Base-by-base conservation (phyloP, 768 basidiomycete genomes). In the Candolleomyces aberdarensis region DNA sequence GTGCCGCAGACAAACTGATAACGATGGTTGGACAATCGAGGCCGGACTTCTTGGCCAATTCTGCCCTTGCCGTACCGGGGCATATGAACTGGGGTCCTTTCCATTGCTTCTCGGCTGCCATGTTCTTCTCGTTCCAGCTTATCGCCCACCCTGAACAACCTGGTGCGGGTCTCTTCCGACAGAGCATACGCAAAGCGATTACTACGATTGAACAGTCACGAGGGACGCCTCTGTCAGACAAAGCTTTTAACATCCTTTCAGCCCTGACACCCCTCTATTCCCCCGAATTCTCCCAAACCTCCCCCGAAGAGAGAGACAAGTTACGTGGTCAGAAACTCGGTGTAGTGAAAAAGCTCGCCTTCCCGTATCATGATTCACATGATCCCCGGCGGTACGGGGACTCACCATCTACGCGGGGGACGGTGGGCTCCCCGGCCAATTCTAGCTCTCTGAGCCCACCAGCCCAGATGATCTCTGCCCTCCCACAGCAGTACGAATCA, bases 71-170 rank as follows among this genome's bases (percentile, higher is more conserved):
- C 9, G 88, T 91, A 8, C 90, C 89, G 39, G 90, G 89, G 3
- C 91, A 94, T 72, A 86, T 93, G 83, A 86, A 85, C 65, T 91
- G 89, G 86, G 87, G 87, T 4, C 89, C 91, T 0, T 90, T 89
- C 75, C 91, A 94, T 68, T 85, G 88, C 65, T 93, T 93, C 77
- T 87, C 87, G 52, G 90, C 92, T 19, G 89, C 89, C 53, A 92
- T 93, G 87, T 93, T 93, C 75, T 92, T 93, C 81, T 89, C 89
- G n/a, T 92, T 92, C 75, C 91, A 93, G 67, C 81, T 93, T 53
- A 87, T 92, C 66, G 83, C 86, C 40, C 87, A 90, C 66, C 88
- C 90, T 55, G 89, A 89, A 62, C 90, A 91, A 64, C 87, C 88
- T 49, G 91, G 88, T 26, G 89, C 89, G 47, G 83, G 83, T 31